Base-by-base conservation (phyloP, 2,329 filamentous ascomycete genomes). In the Apiospora rasikravindrae region DNA sequence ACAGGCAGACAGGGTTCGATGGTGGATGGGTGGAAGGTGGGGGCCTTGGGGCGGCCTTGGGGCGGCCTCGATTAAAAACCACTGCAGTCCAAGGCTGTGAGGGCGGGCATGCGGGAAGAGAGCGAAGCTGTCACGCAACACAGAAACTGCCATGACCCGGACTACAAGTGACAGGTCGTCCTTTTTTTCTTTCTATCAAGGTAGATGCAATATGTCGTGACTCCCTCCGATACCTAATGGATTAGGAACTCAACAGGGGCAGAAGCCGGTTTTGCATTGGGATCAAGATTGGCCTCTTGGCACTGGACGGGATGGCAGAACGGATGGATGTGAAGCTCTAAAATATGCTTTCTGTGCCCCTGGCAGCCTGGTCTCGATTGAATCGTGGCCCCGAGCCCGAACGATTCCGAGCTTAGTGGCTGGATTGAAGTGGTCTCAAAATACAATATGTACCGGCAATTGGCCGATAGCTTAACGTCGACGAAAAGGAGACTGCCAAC, bases 401-500 rank as follows among this genome's bases (percentile, higher is more conserved):
- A 40, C 57, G 57, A 64, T n/a, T 64, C 57, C 10, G 57, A 40
- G 57, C 19, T 40, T 64, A 64, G 29, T 22, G 57, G 57, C 57
- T 64, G 57, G 33, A 64, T 64, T 37, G 57, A 64, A 40, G 57
- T 64, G 57, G 57, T 64, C 57, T 64, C 57, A 64, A 64, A 64
- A 37, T 22, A 37, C 37, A 2, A 61, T 64, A 61, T 61, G 53
- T 22, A 64, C 57, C 57, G 57, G 57, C 57, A 64, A 64, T 64
- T 64, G 57, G 57, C 57, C 57, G 57, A 64, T 64, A 40, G 29
- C 53, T 61, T 40, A 64, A 64, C 57, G 57, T 64, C 57, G 57
- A 40, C 57, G 10, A 64, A 64, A 64, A 40, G 57, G 57, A 64
- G 57, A n/a, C 16, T 11, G 57, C n/a, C 16, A 16, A 10, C n/a